These are phyloP conservation scores for Dothideomycetes sp. DNA, from an alignment of 2,329 filamentous ascomycete genomes.

Conservation along the genomic window DNA sequence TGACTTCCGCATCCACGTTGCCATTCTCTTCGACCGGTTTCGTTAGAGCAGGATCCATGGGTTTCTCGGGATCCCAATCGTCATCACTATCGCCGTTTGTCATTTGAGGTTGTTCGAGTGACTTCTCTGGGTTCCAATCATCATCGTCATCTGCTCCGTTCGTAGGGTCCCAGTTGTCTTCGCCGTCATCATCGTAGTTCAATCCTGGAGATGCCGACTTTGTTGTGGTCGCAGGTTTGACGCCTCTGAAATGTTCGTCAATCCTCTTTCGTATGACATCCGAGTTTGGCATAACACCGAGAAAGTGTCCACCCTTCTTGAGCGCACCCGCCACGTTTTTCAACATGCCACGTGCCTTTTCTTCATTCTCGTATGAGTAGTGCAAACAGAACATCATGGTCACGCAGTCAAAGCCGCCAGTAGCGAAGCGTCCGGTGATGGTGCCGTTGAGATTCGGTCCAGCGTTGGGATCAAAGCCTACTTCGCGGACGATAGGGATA, in stretches of 20 bases:
- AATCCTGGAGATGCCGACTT: constrained; percentile 15
- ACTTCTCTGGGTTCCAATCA: constrained; percentile 27
- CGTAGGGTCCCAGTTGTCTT: constrained; percentile 28
- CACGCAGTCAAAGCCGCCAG: constrained; percentile 83
- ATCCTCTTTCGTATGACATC: constrained; percentile 77
- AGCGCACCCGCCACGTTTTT: constrained; percentile 81
- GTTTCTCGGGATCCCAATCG: constrained; percentile 34
- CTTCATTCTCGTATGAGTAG: constrained; percentile 91
- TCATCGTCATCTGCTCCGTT: constrained; percentile 28
- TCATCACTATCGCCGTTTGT: constrained; percentile 22
- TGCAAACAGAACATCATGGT: constrained; percentile 99
- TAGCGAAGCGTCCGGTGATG: constrained; percentile 57
- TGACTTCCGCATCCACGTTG: constrained; percentile 23
- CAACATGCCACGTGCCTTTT: constrained; percentile 84
- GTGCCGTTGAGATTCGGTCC: constrained; percentile 46
- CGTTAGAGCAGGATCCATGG: constrained; percentile 33
- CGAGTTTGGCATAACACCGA: constrained; percentile 94
- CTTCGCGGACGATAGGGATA: constrained; percentile 69
- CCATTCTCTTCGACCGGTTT: constrained; percentile 17
- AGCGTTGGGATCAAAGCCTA: constrained; percentile 72
- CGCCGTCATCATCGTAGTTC: constrained; percentile 25
- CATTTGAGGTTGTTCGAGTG: constrained; percentile 20
- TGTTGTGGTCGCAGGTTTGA: constrained; percentile 29
- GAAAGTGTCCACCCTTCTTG: constrained; percentile 89
- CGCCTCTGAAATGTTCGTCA: constrained; percentile 59